Percentiles rank a stretch among this genome's conserved stretches.
These are phyloP conservation scores for Leishmania lainsoni DNA, from an alignment of 208 protist genomes.

Conservation along the genomic window DNA sequence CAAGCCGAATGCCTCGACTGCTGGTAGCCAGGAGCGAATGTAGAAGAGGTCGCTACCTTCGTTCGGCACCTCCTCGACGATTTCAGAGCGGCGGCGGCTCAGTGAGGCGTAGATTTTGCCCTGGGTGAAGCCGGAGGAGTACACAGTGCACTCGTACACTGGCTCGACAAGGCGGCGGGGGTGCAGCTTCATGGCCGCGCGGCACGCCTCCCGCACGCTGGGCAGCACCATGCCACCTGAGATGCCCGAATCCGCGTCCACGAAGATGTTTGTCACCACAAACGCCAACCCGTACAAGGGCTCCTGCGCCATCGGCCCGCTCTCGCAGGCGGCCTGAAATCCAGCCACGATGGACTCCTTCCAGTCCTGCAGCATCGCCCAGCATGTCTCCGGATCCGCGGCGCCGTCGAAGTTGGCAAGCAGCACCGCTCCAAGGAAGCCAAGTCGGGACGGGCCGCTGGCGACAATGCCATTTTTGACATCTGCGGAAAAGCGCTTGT, in stretches of 20 bases:
- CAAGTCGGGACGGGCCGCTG: conserved; percentile 62
- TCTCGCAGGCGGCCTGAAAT: conserved; percentile 95
- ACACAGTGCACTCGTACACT: conserved; percentile 98
- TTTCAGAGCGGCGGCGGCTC: conserved; percentile 87
- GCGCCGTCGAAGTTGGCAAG: conserved; percentile 67
- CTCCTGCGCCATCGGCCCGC: conserved; percentile 98
- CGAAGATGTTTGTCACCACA: conserved; percentile 68
- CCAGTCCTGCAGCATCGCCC: conserved; percentile 55
- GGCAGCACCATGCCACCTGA: conserved; percentile 94
- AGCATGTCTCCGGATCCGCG: conserved; percentile 23
- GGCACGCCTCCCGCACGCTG: conserved; percentile 93
- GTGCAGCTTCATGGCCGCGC: conserved; percentile 90
- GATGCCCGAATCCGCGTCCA: conserved; percentile 51
- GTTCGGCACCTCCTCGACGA: conserved; percentile 96
- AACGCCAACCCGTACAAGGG: conserved; percentile 95
- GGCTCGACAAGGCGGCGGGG: conserved; percentile 96
- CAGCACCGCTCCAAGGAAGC: conserved; percentile 77
- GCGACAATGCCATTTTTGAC: conserved; percentile 56
- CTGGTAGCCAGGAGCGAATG: conserved; percentile 95
- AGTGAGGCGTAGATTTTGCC: conserved; percentile 91
- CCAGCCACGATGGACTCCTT: conserved; percentile 91
- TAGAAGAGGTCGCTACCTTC: conserved; percentile 96
- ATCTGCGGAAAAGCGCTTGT: conserved; percentile 65
- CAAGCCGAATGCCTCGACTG: conserved; percentile 98
- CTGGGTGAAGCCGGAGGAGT: conserved; percentile 84